Base-by-base conservation (phyloP, 2,329 filamentous ascomycete species). In the Xylariaceae sp. region DNA sequence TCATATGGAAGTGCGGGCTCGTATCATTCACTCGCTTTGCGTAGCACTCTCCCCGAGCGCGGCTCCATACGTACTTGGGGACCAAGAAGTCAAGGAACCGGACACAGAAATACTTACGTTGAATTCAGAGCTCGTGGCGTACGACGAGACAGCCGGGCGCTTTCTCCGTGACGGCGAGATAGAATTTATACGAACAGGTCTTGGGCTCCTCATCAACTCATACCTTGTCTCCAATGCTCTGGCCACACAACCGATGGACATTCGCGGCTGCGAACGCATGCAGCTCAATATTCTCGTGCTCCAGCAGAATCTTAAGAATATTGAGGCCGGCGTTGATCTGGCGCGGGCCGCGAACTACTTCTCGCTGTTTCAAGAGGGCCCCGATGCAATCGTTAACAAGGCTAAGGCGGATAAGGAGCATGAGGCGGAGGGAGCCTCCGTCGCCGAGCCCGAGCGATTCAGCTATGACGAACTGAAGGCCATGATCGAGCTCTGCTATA, bases 291-390 rank as follows among this genome's bases (percentile, higher is more conserved):
- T 96, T 37, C 76, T 96, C 18, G 93, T 98, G 31, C 72, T 98
- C 38, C 91, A 97, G 66, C 93, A 98, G 62, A 96, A 95, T 56
- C 79, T 98, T 41, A 95, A 95, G 69, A 95, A 95, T 52, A 83
- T 98, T 39, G 89, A 93, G 63, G 73, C 78, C 2, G 77, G 76
- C 8, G 83, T 87, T 3, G 74, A 78, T 42, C 70, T 91, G 19
- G 71, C 73, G 3, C 69, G 78, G 28, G 78, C 83, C 1, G 75
- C 79, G 16, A 74, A 78, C 44, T 91, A 85, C 66, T 90, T 82
- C 57, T 73, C 76, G 16, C 63, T 91, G 29, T 89, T 87, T 55
- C 75, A 76, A 33, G 66, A 70, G 34, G 85, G 85, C 0, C 70
- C 81, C 0, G 83, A 87, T 36, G 76, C 71, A 9, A 79, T 89